These are phyloP conservation scores for Hapsidospora chrysogenum DNA, from an alignment of 495 filamentous ascomycete species.

Conservation along the genomic window DNA sequence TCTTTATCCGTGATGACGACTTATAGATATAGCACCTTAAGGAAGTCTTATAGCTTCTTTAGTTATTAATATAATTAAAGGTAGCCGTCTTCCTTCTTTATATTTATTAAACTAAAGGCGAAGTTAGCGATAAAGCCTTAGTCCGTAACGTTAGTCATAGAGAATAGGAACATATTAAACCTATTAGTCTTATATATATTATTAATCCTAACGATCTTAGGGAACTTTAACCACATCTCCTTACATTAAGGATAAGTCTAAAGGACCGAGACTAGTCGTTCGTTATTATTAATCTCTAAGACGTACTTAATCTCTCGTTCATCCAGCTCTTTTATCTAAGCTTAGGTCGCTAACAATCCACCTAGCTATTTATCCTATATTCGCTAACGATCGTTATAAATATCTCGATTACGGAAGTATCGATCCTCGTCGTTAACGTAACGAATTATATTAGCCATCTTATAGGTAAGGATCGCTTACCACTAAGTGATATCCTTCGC, in stretches of 20 bases:
- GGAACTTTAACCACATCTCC: conserved; percentile 1
- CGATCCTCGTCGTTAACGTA: not conserved
- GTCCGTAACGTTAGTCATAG: not conserved
- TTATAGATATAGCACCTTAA: not conserved
- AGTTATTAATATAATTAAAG: not conserved
- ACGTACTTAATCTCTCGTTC: not conserved
- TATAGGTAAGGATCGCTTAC: not conserved
- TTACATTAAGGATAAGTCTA: not conserved
- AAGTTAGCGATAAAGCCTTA: conserved; percentile 1
- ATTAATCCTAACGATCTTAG: conserved; percentile 1
- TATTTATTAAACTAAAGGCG: conserved; percentile 4
- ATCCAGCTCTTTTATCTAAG: not conserved
- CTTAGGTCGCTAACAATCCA: not conserved
- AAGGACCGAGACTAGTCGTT: not conserved
- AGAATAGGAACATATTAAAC: conserved; percentile 3
- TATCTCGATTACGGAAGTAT: not conserved
- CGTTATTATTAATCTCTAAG: not conserved
- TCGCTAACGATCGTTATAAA: not conserved
- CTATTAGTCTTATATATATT: conserved; percentile 4
- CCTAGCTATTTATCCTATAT: not conserved
- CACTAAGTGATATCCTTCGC: not conserved
- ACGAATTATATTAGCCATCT: not conserved
- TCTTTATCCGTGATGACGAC: conserved; percentile 1
- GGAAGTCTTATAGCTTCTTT: not conserved
- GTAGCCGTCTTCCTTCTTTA: not conserved